A percentile compares a stretch with the other conserved stretches of the same genome.
Conservation (phyloP, 1,284 basidiomycete species). For the Chalciporus sp. region DNA sequence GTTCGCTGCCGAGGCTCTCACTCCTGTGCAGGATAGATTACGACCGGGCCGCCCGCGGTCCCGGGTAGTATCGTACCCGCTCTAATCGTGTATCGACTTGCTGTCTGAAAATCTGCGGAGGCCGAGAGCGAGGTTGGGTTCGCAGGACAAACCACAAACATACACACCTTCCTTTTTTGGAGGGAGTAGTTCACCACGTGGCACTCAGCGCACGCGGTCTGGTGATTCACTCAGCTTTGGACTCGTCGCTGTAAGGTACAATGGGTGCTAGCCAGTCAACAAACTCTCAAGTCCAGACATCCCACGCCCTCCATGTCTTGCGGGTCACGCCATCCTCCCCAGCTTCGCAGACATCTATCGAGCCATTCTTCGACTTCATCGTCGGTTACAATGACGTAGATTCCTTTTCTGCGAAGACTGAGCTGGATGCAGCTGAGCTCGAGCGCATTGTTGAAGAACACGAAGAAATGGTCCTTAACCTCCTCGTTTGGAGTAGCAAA, state of each 20-base stretch:
- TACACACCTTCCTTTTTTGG: slow-evolving; percentile 14
- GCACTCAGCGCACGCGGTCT: neutral
- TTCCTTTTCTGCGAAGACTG: slow-evolving; percentile 52
- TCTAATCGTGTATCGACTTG: too few relatives aligned
- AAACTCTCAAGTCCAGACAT: slow-evolving; percentile 49
- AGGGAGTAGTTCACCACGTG: neutral
- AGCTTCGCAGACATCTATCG: slow-evolving; percentile 82
- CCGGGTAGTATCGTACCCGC: too few relatives aligned
- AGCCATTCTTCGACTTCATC: slow-evolving; percentile 97
- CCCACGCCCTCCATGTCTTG: slow-evolving; percentile 79
- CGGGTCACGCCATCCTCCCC: slow-evolving; percentile 88
- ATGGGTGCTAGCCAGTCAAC: slow-evolving; percentile 81
- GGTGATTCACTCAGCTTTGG: neutral
- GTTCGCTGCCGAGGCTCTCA: too few relatives aligned
- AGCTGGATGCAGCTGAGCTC: slow-evolving; percentile 73
- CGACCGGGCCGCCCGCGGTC: too few relatives aligned
- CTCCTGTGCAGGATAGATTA: too few relatives aligned
- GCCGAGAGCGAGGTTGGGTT: too few relatives aligned
- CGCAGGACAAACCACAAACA: too few relatives aligned
- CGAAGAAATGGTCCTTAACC: slow-evolving; percentile 77
- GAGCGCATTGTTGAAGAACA: slow-evolving; percentile 85
- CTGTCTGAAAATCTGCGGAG: too few relatives aligned
- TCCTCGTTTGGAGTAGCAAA: slow-evolving; percentile 93
- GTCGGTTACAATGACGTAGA: slow-evolving; percentile 82
- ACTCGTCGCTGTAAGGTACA: neutral